Percentiles rank a stretch among this genome's conserved stretches.
Conservation (phyloP, 1,139 yeast species). For the Magnusiomyces starmeri region DNA sequence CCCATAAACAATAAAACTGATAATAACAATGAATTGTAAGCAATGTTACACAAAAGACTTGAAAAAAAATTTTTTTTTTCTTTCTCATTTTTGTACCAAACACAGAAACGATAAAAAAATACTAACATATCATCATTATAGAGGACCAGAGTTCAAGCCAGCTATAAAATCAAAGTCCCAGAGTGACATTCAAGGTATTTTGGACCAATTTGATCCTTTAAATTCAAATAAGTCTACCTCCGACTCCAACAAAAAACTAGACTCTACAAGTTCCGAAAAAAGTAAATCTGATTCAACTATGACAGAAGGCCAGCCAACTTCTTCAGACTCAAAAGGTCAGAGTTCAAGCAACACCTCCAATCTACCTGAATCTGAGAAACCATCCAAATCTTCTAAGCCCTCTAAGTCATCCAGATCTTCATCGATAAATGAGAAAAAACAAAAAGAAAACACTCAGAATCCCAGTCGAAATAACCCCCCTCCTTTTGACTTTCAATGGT, state of each 20-base stretch:
- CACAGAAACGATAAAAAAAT: no score
- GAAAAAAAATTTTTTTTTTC: neutral
- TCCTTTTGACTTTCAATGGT: constrained; percentile 76
- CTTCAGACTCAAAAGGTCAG: neutral
- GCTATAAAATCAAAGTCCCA: no score
- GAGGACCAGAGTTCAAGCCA: neutral
- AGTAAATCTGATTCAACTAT: neutral
- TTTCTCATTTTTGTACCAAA: neutral
- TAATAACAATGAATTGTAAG: neutral
- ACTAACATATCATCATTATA: no score
- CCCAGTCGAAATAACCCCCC: constrained; percentile 6
- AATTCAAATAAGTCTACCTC: constrained; percentile 9
- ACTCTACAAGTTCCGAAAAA: neutral
- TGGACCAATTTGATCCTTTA: constrained; percentile 33
- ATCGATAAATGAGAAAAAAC: constrained; percentile 3
- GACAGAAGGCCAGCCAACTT: neutral
- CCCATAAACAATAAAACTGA: neutral
- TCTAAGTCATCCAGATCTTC: neutral
- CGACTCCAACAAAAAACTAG: neutral
- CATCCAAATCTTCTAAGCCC: neutral
- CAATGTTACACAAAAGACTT: neutral
- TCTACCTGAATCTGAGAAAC: neutral
- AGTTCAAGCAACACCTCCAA: neutral
- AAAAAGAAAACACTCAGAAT: neutral
- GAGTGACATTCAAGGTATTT: constrained; percentile 24